Base-by-base conservation (phyloP, 345 rosid species). In the Adansonia digitata region DNA sequence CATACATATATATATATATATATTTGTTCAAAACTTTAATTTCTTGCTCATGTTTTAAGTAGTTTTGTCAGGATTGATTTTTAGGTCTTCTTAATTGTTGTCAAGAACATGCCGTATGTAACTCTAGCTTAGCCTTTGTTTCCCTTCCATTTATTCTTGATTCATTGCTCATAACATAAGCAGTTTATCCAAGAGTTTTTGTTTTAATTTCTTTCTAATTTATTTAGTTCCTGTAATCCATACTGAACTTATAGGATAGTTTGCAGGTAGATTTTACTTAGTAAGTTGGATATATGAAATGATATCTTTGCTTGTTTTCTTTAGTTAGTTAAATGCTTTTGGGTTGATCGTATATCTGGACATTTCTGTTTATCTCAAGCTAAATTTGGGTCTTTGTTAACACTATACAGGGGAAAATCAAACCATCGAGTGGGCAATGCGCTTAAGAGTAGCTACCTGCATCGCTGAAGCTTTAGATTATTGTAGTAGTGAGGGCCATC, bases 371-470 rank as follows among this genome's bases (percentile, higher is more conserved):
- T 57, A 22, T 77, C 43, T 63, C 43, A 46, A 75, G 69, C 70
- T 79, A 40, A 67, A 35, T 69, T 75, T 55, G 43, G 48, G 27
- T 68, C 18, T 73, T 72, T 77, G 52, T 69, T 81, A 64, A 57
- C 77, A 35, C 69, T 77, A 73, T 15, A 56, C 92, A 96, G 99
- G 91, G 92, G 98, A 96, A 81, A 96, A 81, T 79, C 98, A 93
- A 87, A 93, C 98, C 20, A 89, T 93, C 18, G 95, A 87, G 73
- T 93, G 99, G 98, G 92, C 97, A 14, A 88, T 96, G 97, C 93
- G 97, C 72, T 84, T 96, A 75, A 85, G 97, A 85, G 99, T 93
- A 69, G 97, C 97, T 73, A 85, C 78, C 74, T 88, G 84, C 86
- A 90, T 93, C 24, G 97, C 98, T 35, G 97, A 91, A 85, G 98